Evolutionary conservation across 1,284 basidiomycete genomes (phyloP), one percentile per base, ranked within the genome.

Genomic region (Fomitopsis betulina): DNA sequence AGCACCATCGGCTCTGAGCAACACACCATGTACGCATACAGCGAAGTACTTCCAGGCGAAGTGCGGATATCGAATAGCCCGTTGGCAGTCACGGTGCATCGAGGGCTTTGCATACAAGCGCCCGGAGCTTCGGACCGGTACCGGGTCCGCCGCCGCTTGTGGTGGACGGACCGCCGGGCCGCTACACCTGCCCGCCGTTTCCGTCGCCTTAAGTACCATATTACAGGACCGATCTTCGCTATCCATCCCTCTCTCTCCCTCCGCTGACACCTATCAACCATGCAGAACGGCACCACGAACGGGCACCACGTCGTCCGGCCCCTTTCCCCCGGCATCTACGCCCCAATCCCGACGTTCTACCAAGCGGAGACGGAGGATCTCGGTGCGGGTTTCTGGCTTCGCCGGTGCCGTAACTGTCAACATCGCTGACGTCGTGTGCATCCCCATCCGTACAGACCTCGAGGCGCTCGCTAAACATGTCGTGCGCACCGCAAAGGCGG

Each of bases 271-370:
- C 25, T 47, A 3, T 47, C 50, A 49, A 25, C 37, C 55, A 59
- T 59, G 58, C 53, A 55, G 17, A 63, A 68, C 51, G 63, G 64
- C n/a, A 45, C 58, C 19, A 38, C 30, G 19, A 51, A 51, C 49
- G 49, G 53, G 23, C 51, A 60, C 35, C 37, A 37, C 45, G 55
- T 58, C 49, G 58, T 63, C 27, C 83, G 88, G 53, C 79, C 82
- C 15, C 76, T 93, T 63, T 82, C 76, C 58, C 72, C 90, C n/a
- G 93, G 93, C 42, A 84, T 94, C 58, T 95, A 83, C 74, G 89
- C 90, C 12, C 93, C 93, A 32, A 87, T 94, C 67, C 92, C 90
- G 10, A 86, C 91, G 13, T 94, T 94, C 76, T 94, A 94, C 76
- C 73, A 85, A 39, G 79, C 80, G 7, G 77, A 79, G 49, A 80